Conservation (phyloP, 805 yeast species). For the Kluyveromyces nonfermentans region DNA sequence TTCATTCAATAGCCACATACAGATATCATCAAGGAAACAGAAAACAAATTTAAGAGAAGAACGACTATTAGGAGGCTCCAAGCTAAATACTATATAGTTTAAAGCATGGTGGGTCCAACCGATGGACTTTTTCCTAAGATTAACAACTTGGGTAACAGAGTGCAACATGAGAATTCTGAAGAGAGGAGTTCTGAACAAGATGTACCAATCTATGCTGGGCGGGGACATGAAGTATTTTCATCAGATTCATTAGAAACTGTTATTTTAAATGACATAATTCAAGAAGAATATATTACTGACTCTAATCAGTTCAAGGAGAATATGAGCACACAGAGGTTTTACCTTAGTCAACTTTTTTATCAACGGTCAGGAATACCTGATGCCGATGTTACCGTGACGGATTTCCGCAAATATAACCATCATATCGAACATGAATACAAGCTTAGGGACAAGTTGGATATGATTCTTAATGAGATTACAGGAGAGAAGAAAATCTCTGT, state of each 20-base stretch:
- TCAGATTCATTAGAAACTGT: constrained; percentile 1
- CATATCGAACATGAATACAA: constrained; percentile 28
- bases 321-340: constrained; percentile 16
- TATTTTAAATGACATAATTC: constrained; percentile 10
- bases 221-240: not conserved
- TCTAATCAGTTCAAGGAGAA: constrained; percentile 12
- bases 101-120: constrained; percentile 5
- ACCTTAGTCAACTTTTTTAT: constrained; percentile 13
- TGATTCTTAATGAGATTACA: constrained; percentile 8
- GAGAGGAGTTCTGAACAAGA: not conserved
- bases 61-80: too few species aligned
- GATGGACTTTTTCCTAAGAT: constrained; percentile 16
- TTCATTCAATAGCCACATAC: too few species aligned
- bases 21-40: too few species aligned
- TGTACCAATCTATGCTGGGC: not conserved
- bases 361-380: constrained; percentile 6
- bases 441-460: constrained; percentile 22
- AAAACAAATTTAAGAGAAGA: too few species aligned
- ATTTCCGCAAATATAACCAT: constrained; percentile 29
- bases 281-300: constrained; percentile 12
- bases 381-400: constrained; percentile 11
- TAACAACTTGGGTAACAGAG: constrained; percentile 11
- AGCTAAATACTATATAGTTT: not conserved
- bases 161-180: not conserved
- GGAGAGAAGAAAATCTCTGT: constrained; percentile 14